phyloP scores from a whole-genome alignment of 2,329 filamentous ascomycete species.

The Rhynchosporium graminicola region DNA sequence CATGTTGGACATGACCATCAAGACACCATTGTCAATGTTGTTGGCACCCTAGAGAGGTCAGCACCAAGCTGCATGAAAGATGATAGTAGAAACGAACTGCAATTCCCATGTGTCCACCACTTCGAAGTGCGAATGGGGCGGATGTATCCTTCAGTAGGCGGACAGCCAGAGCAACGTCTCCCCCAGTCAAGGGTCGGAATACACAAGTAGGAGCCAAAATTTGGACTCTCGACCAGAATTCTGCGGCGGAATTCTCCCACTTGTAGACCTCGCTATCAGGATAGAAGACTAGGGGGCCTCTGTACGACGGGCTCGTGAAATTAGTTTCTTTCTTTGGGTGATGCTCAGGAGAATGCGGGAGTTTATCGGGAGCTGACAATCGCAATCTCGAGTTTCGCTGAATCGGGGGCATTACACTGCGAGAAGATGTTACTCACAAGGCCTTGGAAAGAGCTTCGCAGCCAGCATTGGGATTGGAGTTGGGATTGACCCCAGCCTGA shows the following conservation, averaged over 20 bases:
- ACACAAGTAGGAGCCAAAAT: conserved; percentile 9
- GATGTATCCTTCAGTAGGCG: not conserved
- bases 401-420: too few species aligned
- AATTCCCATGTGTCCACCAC: conserved; percentile 17
- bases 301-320: too few species aligned
- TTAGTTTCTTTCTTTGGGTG: too few species aligned
- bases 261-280: conserved; percentile 3
- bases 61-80: not conserved
- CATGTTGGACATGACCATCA: conserved; percentile 14
- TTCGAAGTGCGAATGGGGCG: conserved; percentile 9
- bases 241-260: conserved; percentile 10
- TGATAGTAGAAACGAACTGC: not conserved
- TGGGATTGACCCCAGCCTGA: too few species aligned
- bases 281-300: not conserved
- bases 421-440: not conserved
- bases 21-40: conserved; percentile 14
- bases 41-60: conserved; percentile 7
- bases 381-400: too few species aligned
- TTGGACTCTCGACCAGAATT: conserved; percentile 14
- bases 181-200: conserved; percentile 4
- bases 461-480: not conserved
- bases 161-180: conserved; percentile 3
- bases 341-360: too few species aligned
- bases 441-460: conserved; percentile 3
- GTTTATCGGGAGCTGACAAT: too few species aligned